These are phyloP conservation scores for Phaeotremella fagi DNA, from an alignment of 768 basidiomycete species.

Conservation along the genomic window DNA sequence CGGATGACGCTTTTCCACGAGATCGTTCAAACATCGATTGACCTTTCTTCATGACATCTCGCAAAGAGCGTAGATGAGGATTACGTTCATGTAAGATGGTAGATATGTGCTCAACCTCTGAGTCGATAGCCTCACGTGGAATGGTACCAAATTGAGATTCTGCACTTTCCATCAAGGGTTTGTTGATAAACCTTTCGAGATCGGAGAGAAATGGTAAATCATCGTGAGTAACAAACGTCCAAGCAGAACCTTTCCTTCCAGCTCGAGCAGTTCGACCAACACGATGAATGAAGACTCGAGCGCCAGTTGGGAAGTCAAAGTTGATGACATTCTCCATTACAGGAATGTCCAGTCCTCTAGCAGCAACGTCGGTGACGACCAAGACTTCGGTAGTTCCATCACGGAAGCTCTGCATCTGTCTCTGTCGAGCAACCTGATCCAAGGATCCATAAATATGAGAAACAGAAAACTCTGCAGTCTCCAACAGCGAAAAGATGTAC, in stretches of 20 bases:
- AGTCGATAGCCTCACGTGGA: conserved; percentile 70
- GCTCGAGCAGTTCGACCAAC: conserved; percentile 96
- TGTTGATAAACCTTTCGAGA: conserved; percentile 80
- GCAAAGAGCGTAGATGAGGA: conserved; percentile 58
- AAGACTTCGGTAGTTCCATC: conserved; percentile 71
- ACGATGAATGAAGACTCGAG: conserved; percentile 89
- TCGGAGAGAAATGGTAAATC: conserved; percentile 90
- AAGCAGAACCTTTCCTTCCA: conserved; percentile 91
- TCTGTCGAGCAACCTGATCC: conserved; percentile 81
- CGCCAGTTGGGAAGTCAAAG: conserved; percentile 94
- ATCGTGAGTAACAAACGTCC: conserved; percentile 79
- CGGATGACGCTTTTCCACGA: conserved; percentile 79
- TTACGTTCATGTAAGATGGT: conserved; percentile 47
- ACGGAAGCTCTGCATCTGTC: conserved; percentile 87
- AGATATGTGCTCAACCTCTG: conserved; percentile 71
- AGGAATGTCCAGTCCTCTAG: conserved; percentile 96
- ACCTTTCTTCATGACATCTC: conserved; percentile 80
- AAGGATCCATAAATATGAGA: conserved; percentile 95
- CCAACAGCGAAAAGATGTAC: conserved; percentile 74
- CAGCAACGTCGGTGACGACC: conserved; percentile 96
- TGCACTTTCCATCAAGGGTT: conserved; percentile 55
- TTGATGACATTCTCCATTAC: conserved; percentile 94
- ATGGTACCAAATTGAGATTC: conserved; percentile 66
- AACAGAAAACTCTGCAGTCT: conserved; percentile 74
- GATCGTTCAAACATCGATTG: conserved; percentile 92